These are phyloP conservation scores for Scutellospora calospora DNA, from an alignment of 371 early-diverging fungal species.

Conservation along the genomic window DNA sequence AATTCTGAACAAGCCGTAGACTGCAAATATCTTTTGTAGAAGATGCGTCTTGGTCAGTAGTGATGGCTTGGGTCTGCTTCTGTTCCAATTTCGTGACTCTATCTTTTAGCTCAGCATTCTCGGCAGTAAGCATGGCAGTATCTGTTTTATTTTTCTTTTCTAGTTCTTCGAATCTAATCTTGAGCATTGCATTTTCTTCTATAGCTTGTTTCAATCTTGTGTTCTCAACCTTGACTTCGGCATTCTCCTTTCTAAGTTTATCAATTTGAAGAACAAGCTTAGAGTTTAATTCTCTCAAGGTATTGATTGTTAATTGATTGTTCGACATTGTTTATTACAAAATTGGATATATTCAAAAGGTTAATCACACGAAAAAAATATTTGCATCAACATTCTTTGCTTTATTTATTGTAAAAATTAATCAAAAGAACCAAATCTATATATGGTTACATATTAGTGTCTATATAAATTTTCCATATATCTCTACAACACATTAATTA, in stretches of 20 bases:
- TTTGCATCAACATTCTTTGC: slow-evolving; percentile 9
- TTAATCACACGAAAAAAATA: slow-evolving; percentile 27
- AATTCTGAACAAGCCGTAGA: slow-evolving; percentile 5
- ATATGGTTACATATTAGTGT: slow-evolving; percentile 8
- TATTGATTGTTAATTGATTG: background rate
- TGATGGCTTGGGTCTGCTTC: background rate
- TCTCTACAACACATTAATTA: slow-evolving; percentile 15
- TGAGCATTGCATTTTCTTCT: background rate
- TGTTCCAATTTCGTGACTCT: slow-evolving; percentile 37
- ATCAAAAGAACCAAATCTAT: slow-evolving; percentile 29
- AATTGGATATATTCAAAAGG: slow-evolving; percentile 7
- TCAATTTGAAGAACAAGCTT: slow-evolving; percentile 7
- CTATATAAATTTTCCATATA: slow-evolving; percentile 13
- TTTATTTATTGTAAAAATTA: slow-evolving; percentile 26
- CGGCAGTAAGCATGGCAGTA: slow-evolving; percentile 10
- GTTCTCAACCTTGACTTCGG: slow-evolving; percentile 20
- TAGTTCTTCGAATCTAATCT: slow-evolving; percentile 1
- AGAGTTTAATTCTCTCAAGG: slow-evolving; percentile 26
- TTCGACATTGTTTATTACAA: slow-evolving; percentile 10
- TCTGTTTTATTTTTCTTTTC: slow-evolving; percentile 17
- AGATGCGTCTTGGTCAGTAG: background rate
- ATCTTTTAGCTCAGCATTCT: slow-evolving; percentile 33
- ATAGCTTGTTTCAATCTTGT: slow-evolving; percentile 13
- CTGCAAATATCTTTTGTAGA: slow-evolving; percentile 22
- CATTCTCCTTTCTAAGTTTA: slow-evolving; percentile 33